Evolutionary conservation across 202 grass and related monocot species (phyloP), one percentile per base, ranked within the genome.

Genomic region (Cymbopogon flexuosus): DNA sequence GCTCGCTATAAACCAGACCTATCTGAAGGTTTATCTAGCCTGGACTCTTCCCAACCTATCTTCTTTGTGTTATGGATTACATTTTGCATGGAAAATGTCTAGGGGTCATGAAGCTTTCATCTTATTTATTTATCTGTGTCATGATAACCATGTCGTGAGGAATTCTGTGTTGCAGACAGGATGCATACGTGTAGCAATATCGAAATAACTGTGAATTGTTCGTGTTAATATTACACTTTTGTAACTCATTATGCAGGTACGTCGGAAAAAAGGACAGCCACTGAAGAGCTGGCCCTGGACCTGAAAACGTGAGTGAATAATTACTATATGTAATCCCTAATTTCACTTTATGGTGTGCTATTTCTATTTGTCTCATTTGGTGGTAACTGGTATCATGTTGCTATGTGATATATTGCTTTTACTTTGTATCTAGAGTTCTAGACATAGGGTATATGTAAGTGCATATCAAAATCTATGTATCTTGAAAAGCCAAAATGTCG

Each of bases 221-320:
- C 62, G 27, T 22, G 45, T 60, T 81, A 42, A 72, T 54, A 23
- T 90, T 70, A 81, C 49, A 39, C 79, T 80, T 79, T 18, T 16
- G 23, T 71, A 16, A 67, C n/a, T 86, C 46, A 76, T 75, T 79
- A 85, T 92, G 80, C 84, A 92, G 95, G 88, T 30, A 47, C 72
- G 30, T 79, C 68, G 7, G 90, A 89, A 78, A 87, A 85, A 82
- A 91, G 62, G 49, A 68, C 68, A 21, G 79, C 68, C 62, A 58
- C 78, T 18, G 89, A 91, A 59, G 90, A 91, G 39, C 74, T 94
- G 47, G 72, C 88, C 59, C 75, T 94, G 49, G 84, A 93, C 72
- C 82, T 94, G 77, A 98, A 93, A 77, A 80, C 81, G 95, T 94
- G 75, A 88, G 92, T 90, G 54, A 59, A 83, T 82, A 78, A 52